Evolutionary conservation across 306 rosid species (phyloP).

Genomic region (Prinsepia uniflora): DNA sequence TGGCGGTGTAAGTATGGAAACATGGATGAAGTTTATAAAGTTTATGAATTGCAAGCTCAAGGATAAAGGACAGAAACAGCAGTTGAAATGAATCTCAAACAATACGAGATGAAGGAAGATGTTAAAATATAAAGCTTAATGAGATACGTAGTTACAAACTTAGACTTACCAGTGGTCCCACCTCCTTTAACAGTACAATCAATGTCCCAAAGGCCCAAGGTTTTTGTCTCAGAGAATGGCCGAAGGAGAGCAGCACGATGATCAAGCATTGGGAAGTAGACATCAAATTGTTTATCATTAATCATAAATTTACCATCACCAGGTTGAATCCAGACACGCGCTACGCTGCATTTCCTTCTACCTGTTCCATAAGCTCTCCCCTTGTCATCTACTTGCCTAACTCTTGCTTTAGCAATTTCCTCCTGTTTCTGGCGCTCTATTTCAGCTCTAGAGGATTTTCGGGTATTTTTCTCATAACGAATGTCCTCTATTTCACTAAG

Average conservation of each 20-base stretch:
- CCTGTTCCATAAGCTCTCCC: constrained; percentile 96
- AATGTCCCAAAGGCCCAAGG: constrained; percentile 91
- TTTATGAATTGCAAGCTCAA: background rate
- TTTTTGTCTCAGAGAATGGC: constrained; percentile 92
- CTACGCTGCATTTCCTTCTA: constrained; percentile 94
- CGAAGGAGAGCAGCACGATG: constrained; percentile 91
- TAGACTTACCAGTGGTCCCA: constrained; percentile 65
- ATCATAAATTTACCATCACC: constrained; percentile 75
- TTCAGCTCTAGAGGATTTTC: constrained; percentile 66
- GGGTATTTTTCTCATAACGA: constrained; percentile 69
- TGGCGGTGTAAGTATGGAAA: background rate
- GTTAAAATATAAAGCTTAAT: background rate
- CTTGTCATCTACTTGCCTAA: constrained; percentile 78
- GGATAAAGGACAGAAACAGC: background rate
- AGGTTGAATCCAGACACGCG: constrained; percentile 92
- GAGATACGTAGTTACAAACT: constrained; percentile 6
- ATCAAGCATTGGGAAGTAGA: constrained; percentile 91
- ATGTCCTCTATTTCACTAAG: constrained; percentile 63
- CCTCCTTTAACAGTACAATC: constrained; percentile 89
- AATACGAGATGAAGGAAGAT: background rate
- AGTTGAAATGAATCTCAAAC: constrained; percentile 1
- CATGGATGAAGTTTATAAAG: background rate
- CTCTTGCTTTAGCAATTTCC: constrained; percentile 82
- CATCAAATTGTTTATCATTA: constrained; percentile 81
- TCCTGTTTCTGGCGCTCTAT: constrained; percentile 92